Base-by-base conservation (phyloP, 768 basidiomycete genomes). In the Tylopilus sp. region DNA sequence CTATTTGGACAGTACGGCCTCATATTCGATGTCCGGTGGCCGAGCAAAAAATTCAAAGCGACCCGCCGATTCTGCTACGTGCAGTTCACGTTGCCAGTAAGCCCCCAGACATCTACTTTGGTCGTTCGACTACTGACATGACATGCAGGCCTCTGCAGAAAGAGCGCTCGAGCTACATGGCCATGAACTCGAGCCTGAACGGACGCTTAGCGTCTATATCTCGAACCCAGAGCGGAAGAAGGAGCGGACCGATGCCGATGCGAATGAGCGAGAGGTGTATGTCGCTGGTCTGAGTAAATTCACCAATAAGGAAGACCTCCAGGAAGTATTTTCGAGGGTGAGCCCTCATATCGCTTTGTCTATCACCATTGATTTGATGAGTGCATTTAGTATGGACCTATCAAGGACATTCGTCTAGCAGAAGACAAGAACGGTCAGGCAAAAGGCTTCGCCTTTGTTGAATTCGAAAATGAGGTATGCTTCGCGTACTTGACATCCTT, bases 21-120 rank as follows among this genome's bases (percentile, higher is more conserved):
- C 6, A 80, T 99, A 49, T 90, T 98, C 55, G 95, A 98, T 58
- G 89, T 93, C 17, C 88, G 97, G 29, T 98, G 96, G 96, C 97
- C 97, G 6, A 95, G 92, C 72, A 95, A 95, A 66, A 97, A 97
- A 66, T 94, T 92, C 78, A 96, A 94, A 71, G 84, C 75, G 52
- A 87, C 89, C 3, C 76, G 97, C 31, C 80, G 97, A 38, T 98
- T 99, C 69, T 94, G 92, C 63, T 99, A 98, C 68, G 77, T 99
- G 1, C 97, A 98, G 56, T 98, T 83, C 65, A 86, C 86, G 2
- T 84, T 84, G 19, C 90, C 92, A 0, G 95, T 92, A 52, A 47
- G 87, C 75, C 29, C 13, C 41, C 30, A n/a, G 2, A 24, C 14
- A 31, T 36, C n/a, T n/a, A 22, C 22, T n/a, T 22, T 4, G 11